These are phyloP conservation scores for Trichoderma hamatum DNA, from an alignment of 2,329 filamentous ascomycete species.

Conservation along the genomic window DNA sequence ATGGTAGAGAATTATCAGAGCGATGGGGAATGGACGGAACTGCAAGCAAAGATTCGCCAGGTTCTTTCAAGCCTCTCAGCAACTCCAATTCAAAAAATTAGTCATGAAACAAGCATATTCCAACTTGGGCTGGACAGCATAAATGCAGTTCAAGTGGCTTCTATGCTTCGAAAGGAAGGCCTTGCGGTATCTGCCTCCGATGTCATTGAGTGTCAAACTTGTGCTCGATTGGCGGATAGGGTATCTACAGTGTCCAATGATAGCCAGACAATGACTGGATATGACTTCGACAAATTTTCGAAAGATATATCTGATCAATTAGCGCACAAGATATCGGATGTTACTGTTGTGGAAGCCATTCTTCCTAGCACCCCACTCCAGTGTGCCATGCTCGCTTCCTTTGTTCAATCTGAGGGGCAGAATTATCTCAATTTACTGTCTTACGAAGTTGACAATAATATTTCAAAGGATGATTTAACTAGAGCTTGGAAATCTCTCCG, in stretches of 20 bases:
- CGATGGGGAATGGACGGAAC: constrained; percentile 49
- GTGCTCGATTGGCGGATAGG: constrained; percentile 43
- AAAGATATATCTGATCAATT: constrained; percentile 38
- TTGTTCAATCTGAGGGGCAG: constrained; percentile 64
- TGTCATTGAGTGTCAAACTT: constrained; percentile 67
- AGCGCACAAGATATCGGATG: constrained; percentile 25
- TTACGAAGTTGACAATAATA: constrained; percentile 50
- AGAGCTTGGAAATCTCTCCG: constrained; percentile 63
- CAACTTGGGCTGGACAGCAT: constrained; percentile 91
- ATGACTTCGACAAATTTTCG: constrained; percentile 49
- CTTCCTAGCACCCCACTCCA: constrained; percentile 82
- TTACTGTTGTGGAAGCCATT: constrained; percentile 55
- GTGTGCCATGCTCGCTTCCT: constrained; percentile 77
- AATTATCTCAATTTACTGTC: constrained; percentile 77
- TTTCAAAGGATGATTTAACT: constrained; percentile 48
- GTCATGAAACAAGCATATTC: constrained; percentile 72
- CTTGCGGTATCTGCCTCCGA: constrained; percentile 67
- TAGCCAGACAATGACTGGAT: constrained; percentile 27
- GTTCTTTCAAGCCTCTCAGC: constrained; percentile 63
- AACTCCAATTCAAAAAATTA: constrained; percentile 54
- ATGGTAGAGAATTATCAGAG: not conserved
- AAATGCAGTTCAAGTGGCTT: constrained; percentile 77
- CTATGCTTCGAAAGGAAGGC: constrained; percentile 63
- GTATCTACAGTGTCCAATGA: constrained; percentile 30
- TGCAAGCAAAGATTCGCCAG: constrained; percentile 57